Evolutionary conservation across 23 red algal species (phyloP).

Genomic region (Chondrus crispus): DNA sequence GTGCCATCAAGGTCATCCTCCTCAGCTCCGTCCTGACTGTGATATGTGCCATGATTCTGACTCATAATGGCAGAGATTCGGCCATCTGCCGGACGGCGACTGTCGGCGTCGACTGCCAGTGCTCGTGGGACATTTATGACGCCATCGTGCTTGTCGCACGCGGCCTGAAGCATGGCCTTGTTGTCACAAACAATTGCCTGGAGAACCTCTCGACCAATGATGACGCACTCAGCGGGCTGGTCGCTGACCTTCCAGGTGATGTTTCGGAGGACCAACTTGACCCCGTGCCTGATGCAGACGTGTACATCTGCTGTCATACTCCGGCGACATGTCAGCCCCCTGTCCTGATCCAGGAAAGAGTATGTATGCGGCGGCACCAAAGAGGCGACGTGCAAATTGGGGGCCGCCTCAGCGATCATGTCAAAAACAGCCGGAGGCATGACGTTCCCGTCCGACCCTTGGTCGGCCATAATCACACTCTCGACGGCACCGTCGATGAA

Average conservation of each 20-base stretch:
- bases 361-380: background rate
- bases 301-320: background rate
- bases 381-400: background rate
- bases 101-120: background rate
- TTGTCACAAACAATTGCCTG: background rate
- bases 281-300: background rate
- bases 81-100: background rate
- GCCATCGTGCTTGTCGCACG: background rate
- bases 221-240: background rate
- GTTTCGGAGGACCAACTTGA: background rate
- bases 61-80: background rate
- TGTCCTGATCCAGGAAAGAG: too few relatives aligned
- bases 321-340: too few relatives aligned
- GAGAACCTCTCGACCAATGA: background rate
- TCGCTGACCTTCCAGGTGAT: background rate
- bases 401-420: background rate
- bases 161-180: background rate
- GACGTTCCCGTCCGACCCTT: background rate
- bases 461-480: background rate
- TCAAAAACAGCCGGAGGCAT: background rate
- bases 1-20: background rate
- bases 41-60: background rate
- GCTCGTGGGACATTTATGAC: background rate
- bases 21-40: background rate
- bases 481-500: background rate